Conservation (phyloP, 768 basidiomycete species). For the Dentipellis fragilis region DNA sequence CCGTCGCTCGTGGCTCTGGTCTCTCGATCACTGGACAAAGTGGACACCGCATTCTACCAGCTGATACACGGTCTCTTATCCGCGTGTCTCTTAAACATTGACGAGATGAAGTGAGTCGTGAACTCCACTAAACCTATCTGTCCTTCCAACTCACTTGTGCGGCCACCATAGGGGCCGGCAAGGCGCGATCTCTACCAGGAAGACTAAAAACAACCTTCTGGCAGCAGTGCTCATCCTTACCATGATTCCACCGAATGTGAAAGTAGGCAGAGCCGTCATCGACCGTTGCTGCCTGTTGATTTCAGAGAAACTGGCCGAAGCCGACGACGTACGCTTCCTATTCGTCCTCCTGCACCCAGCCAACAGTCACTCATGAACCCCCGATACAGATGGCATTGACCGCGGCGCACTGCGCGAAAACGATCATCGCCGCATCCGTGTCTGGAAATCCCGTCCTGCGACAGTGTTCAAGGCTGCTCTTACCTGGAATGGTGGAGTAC, state of each 20-base stretch:
- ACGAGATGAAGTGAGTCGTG: constrained; percentile 74
- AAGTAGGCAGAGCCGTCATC: constrained; percentile 62
- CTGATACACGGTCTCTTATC: constrained; percentile 78
- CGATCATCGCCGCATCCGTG: constrained; percentile 63
- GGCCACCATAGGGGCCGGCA: constrained; percentile 54
- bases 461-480: constrained; percentile 58
- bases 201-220: constrained; percentile 85
- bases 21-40: constrained; percentile 31
- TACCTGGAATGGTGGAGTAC: constrained; percentile 78
- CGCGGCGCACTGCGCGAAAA: constrained; percentile 85
- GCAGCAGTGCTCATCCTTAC: constrained; percentile 82
- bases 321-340: constrained; percentile 44
- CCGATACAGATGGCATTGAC: constrained; percentile 61
- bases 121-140: neutral
- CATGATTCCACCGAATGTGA: constrained; percentile 53
- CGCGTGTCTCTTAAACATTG: constrained; percentile 74
- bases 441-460: constrained; percentile 58
- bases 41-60: constrained; percentile 40
- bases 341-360: neutral
- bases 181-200: constrained; percentile 66
- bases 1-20: constrained; percentile 71
- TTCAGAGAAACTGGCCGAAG: constrained; percentile 65
- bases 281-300: constrained; percentile 84
- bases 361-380: neutral
- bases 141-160: neutral